phyloP scores from a whole-genome alignment of 2,329 filamentous ascomycete genomes.

The Hypoxylon sp. region DNA sequence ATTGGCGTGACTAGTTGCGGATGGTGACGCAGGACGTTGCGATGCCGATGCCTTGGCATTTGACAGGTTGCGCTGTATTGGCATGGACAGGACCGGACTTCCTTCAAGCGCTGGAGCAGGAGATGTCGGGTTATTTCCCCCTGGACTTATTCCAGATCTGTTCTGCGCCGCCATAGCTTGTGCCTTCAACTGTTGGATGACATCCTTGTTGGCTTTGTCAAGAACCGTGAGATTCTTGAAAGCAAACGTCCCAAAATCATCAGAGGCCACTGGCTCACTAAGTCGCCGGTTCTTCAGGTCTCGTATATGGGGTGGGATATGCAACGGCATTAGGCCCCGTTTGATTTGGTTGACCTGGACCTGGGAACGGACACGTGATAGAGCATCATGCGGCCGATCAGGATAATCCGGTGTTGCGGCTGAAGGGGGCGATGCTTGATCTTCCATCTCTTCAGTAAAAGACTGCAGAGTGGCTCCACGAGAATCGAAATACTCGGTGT shows the following conservation, averaged over 20 bases:
- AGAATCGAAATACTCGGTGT: conserved; percentile 97
- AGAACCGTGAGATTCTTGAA: conserved; percentile 98
- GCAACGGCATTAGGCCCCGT: conserved; percentile 91
- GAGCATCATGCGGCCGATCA: conserved; percentile 92
- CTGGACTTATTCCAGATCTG: conserved; percentile 63
- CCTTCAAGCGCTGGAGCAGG: conserved; percentile 81
- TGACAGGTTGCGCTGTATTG: conserved; percentile 84
- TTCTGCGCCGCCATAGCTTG: conserved; percentile 82
- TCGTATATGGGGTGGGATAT: conserved; percentile 95
- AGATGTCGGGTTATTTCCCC: conserved; percentile 62
- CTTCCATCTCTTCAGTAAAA: conserved; percentile 94
- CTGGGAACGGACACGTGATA: conserved; percentile 89
- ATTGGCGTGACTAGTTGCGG: conserved; percentile 80
- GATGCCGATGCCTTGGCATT: conserved; percentile 75
- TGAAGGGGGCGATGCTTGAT: conserved; percentile 81
- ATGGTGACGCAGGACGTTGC: conserved; percentile 88
- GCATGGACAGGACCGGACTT: conserved; percentile 84
- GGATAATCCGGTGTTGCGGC: conserved; percentile 80
- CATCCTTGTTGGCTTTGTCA: conserved; percentile 98
- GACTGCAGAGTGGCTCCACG: conserved; percentile 91
- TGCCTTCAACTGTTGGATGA: conserved; percentile 94
- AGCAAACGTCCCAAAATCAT: conserved; percentile 96
- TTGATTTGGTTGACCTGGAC: conserved; percentile 81
- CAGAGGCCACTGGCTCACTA: conserved; percentile 87
- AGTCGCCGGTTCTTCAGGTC: conserved; percentile 88